These are phyloP conservation scores for Mucor indicus DNA, from an alignment of 371 early-diverging fungal species.

Conservation along the genomic window DNA sequence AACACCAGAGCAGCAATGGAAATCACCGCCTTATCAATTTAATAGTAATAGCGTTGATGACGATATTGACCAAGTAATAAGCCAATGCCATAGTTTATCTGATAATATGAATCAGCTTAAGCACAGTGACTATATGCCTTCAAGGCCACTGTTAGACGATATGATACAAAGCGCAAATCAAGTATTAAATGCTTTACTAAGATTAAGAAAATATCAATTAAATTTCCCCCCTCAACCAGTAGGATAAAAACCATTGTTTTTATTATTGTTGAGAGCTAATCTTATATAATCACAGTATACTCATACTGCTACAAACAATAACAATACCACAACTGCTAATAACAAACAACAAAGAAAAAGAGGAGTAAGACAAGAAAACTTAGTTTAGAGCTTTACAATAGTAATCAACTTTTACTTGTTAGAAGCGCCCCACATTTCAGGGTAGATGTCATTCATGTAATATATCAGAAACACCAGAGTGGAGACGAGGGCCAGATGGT, in stretches of 20 bases:
- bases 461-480: slow-evolving; percentile 64
- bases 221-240: no score
- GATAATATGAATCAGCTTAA: slow-evolving; percentile 25
- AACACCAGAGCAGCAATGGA: no score
- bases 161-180: slow-evolving; percentile 44
- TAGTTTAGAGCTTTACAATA: no score
- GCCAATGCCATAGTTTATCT: slow-evolving; percentile 25
- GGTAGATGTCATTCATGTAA: slow-evolving; percentile 62
- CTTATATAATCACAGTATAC: no score
- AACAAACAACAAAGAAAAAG: slow-evolving; percentile 19
- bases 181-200: slow-evolving; percentile 39
- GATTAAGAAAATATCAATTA: slow-evolving; percentile 43
- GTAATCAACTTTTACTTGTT: background rate
- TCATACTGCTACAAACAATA: no score
- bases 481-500: slow-evolving; percentile 72
- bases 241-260: no score
- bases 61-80: slow-evolving; percentile 28
- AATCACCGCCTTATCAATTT: no score
- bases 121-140: background rate
- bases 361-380: no score
- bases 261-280: no score
- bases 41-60: no score
- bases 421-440: slow-evolving; percentile 44
- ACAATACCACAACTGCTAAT: no score
- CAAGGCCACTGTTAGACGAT: slow-evolving; percentile 40